Evolutionary conservation across 1,139 yeast genomes (phyloP), one percentile per base, ranked within the genome.

Genomic region (Saccharomyces hybrid): DNA sequence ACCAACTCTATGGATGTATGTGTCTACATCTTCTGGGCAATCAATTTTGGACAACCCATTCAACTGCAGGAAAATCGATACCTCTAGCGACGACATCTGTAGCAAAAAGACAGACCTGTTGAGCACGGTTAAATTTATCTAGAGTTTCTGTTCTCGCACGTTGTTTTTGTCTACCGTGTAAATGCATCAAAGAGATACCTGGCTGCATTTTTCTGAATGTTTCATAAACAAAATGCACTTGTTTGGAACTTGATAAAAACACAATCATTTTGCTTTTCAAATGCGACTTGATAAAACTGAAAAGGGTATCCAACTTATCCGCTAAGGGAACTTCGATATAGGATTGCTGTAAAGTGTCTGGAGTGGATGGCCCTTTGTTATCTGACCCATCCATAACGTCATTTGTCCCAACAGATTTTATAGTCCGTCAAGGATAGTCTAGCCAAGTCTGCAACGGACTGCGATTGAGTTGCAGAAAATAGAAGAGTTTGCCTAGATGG

Each of bases 51-150:
- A 93, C 76, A 21, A 93, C 97, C 99, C 99, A 93, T 66, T 93
- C 97, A 54, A 93, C 89, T 1, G 96, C 86, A 0, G 99, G 99
- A 73, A 95, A 91, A 73, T 93, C 99, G 54, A 93, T 80, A 12
- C 99, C 99, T 70, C 99, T 79, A 0, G 99, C 98, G 29, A 91
- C 98, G 55, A 93, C 88, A 74, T 93, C 99, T 0, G 99, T 93
- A 2, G 98, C 96, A 69, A 93, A 86, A 50, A 93, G 74, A 73
- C 97, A 91, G 12, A 89, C 93, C 58, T 88, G 83, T 62, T 87
- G 90, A 1, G 97, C 88, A 56, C 86, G 83, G 12, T 95, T 82
- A 68, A 91, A 93, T 70, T 90, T 88, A 58, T 80, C 79, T 1
- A 96, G 84, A 9, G 96, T 88, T 67, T 95, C 99, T 56, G 91